Conservation (phyloP, 305 asterid genomes). For the Fraxinus latifolia region DNA sequence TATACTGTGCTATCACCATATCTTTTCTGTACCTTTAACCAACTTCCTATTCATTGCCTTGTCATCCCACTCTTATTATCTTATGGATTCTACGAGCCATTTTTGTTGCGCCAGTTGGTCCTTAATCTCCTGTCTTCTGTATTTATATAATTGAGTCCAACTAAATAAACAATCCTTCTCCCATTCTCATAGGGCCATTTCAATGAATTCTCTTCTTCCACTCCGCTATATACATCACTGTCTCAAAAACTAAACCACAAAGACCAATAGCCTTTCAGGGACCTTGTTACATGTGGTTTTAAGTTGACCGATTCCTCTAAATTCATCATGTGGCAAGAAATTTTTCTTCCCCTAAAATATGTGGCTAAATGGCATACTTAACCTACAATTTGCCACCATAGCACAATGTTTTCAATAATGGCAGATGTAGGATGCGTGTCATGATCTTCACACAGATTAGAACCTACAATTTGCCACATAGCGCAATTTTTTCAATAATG, state of each 20-base stretch:
- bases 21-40: neutral
- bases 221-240: neutral
- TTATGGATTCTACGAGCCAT: neutral
- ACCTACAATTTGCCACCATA: neutral
- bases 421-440: neutral
- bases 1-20: neutral
- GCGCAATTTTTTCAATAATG: neutral
- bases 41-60: neutral
- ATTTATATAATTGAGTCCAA: neutral
- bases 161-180: neutral
- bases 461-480: neutral
- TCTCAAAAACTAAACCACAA: neutral
- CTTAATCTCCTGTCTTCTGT: neutral
- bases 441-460: neutral
- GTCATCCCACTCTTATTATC: neutral
- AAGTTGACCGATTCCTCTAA: neutral
- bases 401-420: neutral
- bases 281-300: neutral
- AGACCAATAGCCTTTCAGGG: neutral
- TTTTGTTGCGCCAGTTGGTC: neutral
- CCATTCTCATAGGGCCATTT: neutral
- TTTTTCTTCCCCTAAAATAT: neutral
- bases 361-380: neutral
- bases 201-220: neutral
- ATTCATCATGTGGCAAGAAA: neutral